Evolutionary conservation across 768 basidiomycete genomes (phyloP).

Genomic region (Leccinellum albellum): DNA sequence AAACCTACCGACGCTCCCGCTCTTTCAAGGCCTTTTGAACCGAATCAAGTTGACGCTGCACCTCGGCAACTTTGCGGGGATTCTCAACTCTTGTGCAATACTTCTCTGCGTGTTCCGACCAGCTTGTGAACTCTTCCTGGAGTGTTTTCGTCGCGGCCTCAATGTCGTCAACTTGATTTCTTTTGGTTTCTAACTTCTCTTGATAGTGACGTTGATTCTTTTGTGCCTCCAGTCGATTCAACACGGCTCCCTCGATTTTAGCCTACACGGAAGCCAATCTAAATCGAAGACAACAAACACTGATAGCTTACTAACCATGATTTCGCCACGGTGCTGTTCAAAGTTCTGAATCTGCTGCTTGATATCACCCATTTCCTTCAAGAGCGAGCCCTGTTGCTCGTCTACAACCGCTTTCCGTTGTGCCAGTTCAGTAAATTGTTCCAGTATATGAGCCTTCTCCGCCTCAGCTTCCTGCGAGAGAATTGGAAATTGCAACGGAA

Average conservation of each 20-base stretch:
- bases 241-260: conserved; percentile 47
- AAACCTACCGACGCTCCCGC: conserved; percentile 56
- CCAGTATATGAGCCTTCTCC: conserved; percentile 45
- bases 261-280: conserved; percentile 33
- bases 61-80: conserved; percentile 51
- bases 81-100: conserved; percentile 57
- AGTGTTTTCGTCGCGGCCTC: conserved; percentile 48
- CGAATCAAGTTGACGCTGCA: conserved; percentile 61
- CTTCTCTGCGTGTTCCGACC: conserved; percentile 60
- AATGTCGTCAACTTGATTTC: conserved; percentile 39
- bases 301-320: conserved; percentile 39
- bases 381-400: conserved; percentile 39
- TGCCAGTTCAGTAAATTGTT: conserved; percentile 48
- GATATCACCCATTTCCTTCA: conserved; percentile 43
- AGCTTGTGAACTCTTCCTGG: conserved; percentile 62
- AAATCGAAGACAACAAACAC: background rate
- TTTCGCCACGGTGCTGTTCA: conserved; percentile 38
- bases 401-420: conserved; percentile 47
- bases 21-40: conserved; percentile 62
- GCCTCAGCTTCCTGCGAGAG: conserved; percentile 47
- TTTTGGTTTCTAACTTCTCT: conserved; percentile 51
- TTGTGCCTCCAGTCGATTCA: conserved; percentile 48
- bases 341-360: conserved; percentile 51
- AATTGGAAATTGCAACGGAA: background rate
- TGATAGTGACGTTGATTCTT: conserved; percentile 44